Conservation (phyloP, 2,329 filamentous ascomycete species). For the Cyphellophora europaea region DNA sequence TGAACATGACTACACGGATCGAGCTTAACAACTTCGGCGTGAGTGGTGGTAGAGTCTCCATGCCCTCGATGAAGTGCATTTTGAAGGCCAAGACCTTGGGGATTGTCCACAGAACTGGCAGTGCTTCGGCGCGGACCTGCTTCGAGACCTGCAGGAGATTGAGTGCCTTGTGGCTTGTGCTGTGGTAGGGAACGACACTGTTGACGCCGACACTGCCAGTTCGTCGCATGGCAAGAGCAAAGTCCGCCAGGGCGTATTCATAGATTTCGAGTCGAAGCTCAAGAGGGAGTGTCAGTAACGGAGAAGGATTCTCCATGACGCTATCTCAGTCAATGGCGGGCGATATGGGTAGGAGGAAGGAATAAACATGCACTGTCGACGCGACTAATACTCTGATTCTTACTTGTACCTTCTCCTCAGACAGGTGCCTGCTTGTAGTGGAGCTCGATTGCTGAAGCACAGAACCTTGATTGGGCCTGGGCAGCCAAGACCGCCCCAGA, state of each 20-base stretch:
- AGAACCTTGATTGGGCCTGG: too few species aligned
- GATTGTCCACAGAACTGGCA: background rate
- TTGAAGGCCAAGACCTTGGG: background rate
- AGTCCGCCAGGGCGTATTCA: conserved; percentile 1
- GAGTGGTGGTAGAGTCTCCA: conserved; percentile 1
- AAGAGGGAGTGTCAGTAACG: conserved; percentile 2
- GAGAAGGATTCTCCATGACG: conserved; percentile 2
- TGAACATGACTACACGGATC: background rate
- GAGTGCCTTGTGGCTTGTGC: background rate
- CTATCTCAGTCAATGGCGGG: too few species aligned
- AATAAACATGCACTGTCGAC: too few species aligned
- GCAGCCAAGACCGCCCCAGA: too few species aligned
- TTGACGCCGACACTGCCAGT: background rate
- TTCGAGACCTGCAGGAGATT: background rate
- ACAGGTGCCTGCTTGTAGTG: too few species aligned
- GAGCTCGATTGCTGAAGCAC: too few species aligned
- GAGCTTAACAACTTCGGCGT: background rate
- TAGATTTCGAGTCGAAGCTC: conserved; percentile 5
- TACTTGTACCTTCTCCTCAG: too few species aligned
- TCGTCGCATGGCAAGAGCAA: background rate
- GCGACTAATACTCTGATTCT: too few species aligned
- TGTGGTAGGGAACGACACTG: background rate
- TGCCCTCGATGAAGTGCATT: background rate
- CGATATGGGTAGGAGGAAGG: too few species aligned
- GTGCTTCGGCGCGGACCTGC: background rate